phyloP scores from a whole-genome alignment of 1,284 basidiomycete species.

The Ustilago lituana region DNA sequence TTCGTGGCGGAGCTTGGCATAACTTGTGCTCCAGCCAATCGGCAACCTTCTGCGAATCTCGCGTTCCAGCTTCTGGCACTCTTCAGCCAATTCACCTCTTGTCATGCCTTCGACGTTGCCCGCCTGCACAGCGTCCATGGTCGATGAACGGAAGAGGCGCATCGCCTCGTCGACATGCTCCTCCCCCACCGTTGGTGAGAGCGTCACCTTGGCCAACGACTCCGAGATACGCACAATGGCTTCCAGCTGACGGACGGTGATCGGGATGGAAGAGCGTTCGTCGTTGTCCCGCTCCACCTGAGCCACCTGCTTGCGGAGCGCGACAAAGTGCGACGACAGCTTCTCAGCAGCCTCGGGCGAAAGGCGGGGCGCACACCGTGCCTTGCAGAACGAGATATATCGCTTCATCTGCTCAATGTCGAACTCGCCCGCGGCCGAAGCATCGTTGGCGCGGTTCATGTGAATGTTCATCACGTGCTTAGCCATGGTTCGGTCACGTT shows the following conservation, averaged over 20 bases:
- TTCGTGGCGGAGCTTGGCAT: constrained; percentile 91
- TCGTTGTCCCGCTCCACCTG: constrained; percentile 97
- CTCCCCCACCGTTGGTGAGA: constrained; percentile 84
- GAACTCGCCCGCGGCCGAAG: constrained; percentile 80
- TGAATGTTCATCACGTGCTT: constrained; percentile 99
- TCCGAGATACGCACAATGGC: constrained; percentile 99
- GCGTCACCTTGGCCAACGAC: constrained; percentile 91
- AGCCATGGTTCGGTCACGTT: constrained; percentile 90
- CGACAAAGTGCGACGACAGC: constrained; percentile 96
- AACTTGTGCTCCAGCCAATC: constrained; percentile 96
- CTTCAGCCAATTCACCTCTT: constrained; percentile 89
- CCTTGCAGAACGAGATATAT: constrained; percentile 95
- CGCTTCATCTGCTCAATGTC: constrained; percentile 98
- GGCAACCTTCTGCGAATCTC: constrained; percentile 88
- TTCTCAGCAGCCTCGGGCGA: constrained; percentile 94
- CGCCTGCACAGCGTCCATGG: constrained; percentile 97
- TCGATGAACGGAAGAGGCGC: constrained; percentile 96
- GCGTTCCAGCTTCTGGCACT: constrained; percentile 90
- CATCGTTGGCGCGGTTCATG: constrained; percentile 83
- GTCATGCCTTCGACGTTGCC: constrained; percentile 92
- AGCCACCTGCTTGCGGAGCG: constrained; percentile 91
- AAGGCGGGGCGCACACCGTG: constrained; percentile 92
- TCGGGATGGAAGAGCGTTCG: constrained; percentile 96
- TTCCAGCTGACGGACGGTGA: constrained; percentile 97
- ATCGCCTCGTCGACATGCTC: constrained; percentile 99